A percentile compares a stretch with the other conserved stretches of the same genome.
Conservation (phyloP, 768 basidiomycete species). For the Clitopilus passeckerianus region DNA sequence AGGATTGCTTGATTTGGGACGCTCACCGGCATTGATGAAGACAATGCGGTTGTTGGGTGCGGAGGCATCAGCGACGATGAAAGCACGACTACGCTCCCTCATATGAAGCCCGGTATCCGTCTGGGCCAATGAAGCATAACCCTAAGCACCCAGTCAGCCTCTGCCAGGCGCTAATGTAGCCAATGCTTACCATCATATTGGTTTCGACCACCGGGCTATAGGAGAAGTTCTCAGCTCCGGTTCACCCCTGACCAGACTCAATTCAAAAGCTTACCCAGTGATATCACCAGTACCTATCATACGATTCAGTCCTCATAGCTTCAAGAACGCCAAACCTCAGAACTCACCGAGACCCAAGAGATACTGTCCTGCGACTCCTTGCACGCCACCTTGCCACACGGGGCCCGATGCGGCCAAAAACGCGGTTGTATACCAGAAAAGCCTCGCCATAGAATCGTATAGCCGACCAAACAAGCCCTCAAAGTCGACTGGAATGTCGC, state of each 20-base stretch:
- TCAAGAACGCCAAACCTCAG: not conserved
- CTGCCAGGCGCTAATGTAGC: not conserved
- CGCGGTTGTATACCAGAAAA: conserved; percentile 37
- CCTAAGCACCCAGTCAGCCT: conserved; percentile 27
- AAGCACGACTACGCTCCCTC: conserved; percentile 75
- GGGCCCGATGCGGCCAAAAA: conserved; percentile 30
- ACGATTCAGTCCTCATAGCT: not conserved
- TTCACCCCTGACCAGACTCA: conserved; percentile 2
- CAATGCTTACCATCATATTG: conserved; percentile 64
- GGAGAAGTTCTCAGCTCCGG: conserved; percentile 7
- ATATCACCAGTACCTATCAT: conserved; percentile 67
- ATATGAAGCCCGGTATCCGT: conserved; percentile 74
- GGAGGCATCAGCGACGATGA: conserved; percentile 62
- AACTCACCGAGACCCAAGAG: conserved; percentile 54
- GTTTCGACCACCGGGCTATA: conserved; percentile 72
- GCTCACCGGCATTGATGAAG: conserved; percentile 70
- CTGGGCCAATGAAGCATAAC: conserved; percentile 62
- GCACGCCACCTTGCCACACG: conserved; percentile 24
- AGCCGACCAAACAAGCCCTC: conserved; percentile 29
- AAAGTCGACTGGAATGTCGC: conserved; percentile 29
- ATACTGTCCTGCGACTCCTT: conserved; percentile 38
- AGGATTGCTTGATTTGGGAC: not conserved
- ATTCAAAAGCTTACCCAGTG: conserved; percentile 47
- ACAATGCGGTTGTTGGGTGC: conserved; percentile 56
- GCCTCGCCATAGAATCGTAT: conserved; percentile 31